phyloP scores from a whole-genome alignment of 495 filamentous ascomycete species.

The Penicillium ochrochloron region DNA sequence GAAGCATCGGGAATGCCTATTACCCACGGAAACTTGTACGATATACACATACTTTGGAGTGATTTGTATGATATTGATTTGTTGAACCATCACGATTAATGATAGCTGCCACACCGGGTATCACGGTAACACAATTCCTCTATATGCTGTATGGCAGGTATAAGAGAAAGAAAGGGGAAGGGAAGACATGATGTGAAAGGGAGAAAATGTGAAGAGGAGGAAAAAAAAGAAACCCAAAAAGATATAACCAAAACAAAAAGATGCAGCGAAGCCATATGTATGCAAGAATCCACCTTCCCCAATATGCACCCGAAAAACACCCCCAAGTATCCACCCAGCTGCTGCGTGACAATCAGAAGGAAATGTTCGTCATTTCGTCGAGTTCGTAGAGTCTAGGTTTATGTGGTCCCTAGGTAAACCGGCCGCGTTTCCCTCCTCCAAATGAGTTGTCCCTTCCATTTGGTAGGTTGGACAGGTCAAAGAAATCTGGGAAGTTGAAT shows the following conservation, averaged over 20 bases:
- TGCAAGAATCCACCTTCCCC: constrained; percentile 44
- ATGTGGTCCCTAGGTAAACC: constrained; percentile 56
- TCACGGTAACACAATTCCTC: constrained; percentile 45
- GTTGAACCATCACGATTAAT: constrained; percentile 34
- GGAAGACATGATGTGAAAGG: constrained; percentile 13
- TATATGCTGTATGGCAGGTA: constrained; percentile 43
- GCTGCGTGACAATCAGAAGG: constrained; percentile 46
- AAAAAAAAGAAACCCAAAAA: constrained; percentile 17
- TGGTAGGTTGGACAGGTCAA: constrained; percentile 72
- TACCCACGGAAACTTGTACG: constrained; percentile 11
- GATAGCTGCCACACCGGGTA: constrained; percentile 47
- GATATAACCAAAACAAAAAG: constrained; percentile 1
- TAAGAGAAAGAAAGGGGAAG: constrained; percentile 22
- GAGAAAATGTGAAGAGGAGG: constrained; percentile 13
- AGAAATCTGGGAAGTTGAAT: constrained; percentile 76
- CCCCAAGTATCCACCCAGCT: constrained; percentile 35
- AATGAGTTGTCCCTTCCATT: constrained; percentile 69
- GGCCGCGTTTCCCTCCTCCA: constrained; percentile 72
- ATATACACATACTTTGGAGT: constrained; percentile 1
- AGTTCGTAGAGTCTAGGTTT: constrained; percentile 39
- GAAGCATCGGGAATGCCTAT: not conserved
- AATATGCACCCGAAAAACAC: constrained; percentile 45
- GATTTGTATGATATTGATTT: constrained; percentile 34
- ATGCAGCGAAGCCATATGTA: constrained; percentile 37
- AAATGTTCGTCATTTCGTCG: constrained; percentile 46